Conservation (phyloP, 345 rosid genomes). For the Bruguiera gymnorhiza region DNA sequence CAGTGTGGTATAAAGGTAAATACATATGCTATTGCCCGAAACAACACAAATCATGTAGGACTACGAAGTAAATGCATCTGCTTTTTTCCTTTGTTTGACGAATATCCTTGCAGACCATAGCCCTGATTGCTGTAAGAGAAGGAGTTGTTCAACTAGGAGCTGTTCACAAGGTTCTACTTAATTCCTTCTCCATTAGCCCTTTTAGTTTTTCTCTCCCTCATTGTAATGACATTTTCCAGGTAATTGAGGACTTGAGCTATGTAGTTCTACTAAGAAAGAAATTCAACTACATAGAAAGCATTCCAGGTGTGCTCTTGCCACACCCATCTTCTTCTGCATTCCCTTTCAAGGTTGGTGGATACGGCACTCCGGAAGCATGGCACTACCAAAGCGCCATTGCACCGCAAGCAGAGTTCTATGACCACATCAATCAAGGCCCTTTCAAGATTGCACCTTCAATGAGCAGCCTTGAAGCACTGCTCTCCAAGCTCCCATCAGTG, state of each 20-base stretch:
- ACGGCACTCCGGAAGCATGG: slow-evolving; percentile 49
- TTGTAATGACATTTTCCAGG: slow-evolving; percentile 33
- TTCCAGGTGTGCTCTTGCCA: slow-evolving; percentile 91
- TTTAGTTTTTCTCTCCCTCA: background rate
- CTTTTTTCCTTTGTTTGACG: background rate
- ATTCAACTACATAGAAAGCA: slow-evolving; percentile 90
- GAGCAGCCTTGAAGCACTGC: slow-evolving; percentile 97
- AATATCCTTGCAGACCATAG: slow-evolving; percentile 70
- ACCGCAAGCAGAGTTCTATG: slow-evolving; percentile 42
- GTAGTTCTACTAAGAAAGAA: slow-evolving; percentile 77
- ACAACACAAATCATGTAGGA: too few relatives aligned
- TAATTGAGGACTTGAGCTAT: slow-evolving; percentile 83
- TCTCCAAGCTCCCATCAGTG: slow-evolving; percentile 92
- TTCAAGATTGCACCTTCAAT: slow-evolving; percentile 82
- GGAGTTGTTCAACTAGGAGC: slow-evolving; percentile 97
- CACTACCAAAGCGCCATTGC: slow-evolving; percentile 41
- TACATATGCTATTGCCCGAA: background rate
- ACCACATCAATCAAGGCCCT: slow-evolving; percentile 39
- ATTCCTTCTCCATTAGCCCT: background rate
- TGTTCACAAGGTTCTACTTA: slow-evolving; percentile 60
- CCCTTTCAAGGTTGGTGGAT: slow-evolving; percentile 48
- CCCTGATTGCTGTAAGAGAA: slow-evolving; percentile 91
- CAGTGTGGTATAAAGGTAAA: slow-evolving; percentile 89
- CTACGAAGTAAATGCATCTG: slow-evolving; percentile 7
- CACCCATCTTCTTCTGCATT: slow-evolving; percentile 86